Base-by-base conservation (phyloP, 2,329 filamentous ascomycete species). In the Alternaria angustiovoidea region DNA sequence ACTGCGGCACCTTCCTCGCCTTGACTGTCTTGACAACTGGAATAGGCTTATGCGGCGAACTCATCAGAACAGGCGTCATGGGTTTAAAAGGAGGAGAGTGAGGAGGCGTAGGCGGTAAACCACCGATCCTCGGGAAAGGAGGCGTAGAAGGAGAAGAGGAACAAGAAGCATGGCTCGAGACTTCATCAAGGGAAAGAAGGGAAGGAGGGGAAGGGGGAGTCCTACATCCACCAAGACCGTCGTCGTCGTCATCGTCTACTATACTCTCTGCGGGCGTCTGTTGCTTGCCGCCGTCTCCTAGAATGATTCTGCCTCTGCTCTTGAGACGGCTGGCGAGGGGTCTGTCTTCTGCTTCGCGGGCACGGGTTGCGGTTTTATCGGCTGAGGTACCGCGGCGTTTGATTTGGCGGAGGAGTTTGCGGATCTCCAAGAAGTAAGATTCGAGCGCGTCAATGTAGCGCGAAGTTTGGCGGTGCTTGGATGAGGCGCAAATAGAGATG, bases 381-480 rank as follows among this genome's bases (percentile, higher is more conserved):
- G 80, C 80, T n/a, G 81, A 83, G 4, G 80, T 81, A 7, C 83
- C 82, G 57, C 86, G 83, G 36, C 83, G 82, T 68, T 86, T 85
- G 5, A 89, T 90, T 68, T 93, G 88, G 36, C 91, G 85, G 56
- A 98, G 81, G 59, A 98, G 85, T 68, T 94, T 92, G 26, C 94
- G 87, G 61, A 98, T 92, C 78, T 99, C 95, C 12, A 96, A 83
- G 51, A 98, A 86, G 77, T 98, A 99, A 63, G 87, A 90, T 78
- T 98, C 95, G 2, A 98, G 82, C 0, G 93, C 92, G 72, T 96
- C 93, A 62, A 98, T 88, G 74, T 95, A 96, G 6, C 95, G 89
- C 68, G 89, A 89, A 0, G 95, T 99, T 81, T 99, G 95, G 41
- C 95, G 84, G 78, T 99, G 95, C 80, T 97, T 97, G 73, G 91